phyloP scores from a whole-genome alignment of 2,329 filamentous ascomycete species.

The Hypoxylon sp. region DNA sequence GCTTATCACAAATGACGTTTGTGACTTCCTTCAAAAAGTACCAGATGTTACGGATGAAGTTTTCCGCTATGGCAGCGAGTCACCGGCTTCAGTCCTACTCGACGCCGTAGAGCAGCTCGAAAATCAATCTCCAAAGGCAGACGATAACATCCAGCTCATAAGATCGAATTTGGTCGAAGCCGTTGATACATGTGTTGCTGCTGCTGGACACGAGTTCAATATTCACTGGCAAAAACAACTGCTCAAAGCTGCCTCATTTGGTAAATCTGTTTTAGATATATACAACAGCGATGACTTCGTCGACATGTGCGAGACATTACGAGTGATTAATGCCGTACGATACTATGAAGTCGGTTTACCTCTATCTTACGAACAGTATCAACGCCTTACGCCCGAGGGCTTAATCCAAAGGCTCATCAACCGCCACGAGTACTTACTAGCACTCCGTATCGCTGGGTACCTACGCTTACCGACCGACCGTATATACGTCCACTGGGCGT shows the following conservation, averaged over 20 bases:
- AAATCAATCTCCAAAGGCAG: slow-evolving; percentile 93
- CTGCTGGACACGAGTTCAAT: slow-evolving; percentile 92
- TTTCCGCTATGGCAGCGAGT: slow-evolving; percentile 89
- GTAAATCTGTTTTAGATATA: slow-evolving; percentile 95
- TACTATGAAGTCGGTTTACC: slow-evolving; percentile 93
- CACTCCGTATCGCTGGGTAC: slow-evolving; percentile 89
- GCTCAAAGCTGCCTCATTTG: slow-evolving; percentile 96
- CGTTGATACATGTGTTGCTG: slow-evolving; percentile 93
- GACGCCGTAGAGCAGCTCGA: slow-evolving; percentile 94
- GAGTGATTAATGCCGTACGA: slow-evolving; percentile 91
- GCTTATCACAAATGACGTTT: slow-evolving; percentile 91
- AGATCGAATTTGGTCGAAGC: slow-evolving; percentile 89
- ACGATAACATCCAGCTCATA: slow-evolving; percentile 97
- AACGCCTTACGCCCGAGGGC: slow-evolving; percentile 88
- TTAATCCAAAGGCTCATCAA: slow-evolving; percentile 90
- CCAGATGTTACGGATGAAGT: slow-evolving; percentile 89
- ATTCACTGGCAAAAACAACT: slow-evolving; percentile 94
- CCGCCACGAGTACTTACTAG: slow-evolving; percentile 90
- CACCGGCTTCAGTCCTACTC: slow-evolving; percentile 90
- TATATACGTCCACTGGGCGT: slow-evolving; percentile 98
- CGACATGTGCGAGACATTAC: slow-evolving; percentile 94
- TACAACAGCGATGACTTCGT: slow-evolving; percentile 99
- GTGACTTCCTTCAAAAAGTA: slow-evolving; percentile 96
- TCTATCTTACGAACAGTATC: slow-evolving; percentile 93
- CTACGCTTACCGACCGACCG: slow-evolving; percentile 87